These are phyloP conservation scores for Malus hybrid DNA, from an alignment of 331 rosid species.

Conservation along the genomic window DNA sequence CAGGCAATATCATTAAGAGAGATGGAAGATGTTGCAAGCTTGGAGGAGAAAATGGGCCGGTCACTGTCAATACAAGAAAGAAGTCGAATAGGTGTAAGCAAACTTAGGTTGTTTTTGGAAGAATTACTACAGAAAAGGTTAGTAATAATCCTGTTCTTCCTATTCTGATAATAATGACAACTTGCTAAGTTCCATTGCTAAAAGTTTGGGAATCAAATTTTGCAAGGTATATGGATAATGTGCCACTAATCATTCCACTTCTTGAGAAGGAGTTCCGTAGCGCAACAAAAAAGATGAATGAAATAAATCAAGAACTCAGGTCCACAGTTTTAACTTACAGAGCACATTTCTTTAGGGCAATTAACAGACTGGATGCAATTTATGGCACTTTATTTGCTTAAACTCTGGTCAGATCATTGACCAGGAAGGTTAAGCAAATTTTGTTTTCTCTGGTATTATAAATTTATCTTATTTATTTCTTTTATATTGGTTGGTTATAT, in stretches of 20 bases:
- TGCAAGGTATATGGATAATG: conserved; percentile 82
- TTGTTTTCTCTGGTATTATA: neutral
- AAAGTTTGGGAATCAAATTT: conserved; percentile 21
- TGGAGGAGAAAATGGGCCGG: conserved; percentile 84
- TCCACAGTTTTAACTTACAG: conserved; percentile 21
- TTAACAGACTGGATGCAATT: neutral
- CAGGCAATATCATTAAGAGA: conserved; percentile 82
- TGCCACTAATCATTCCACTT: conserved; percentile 89
- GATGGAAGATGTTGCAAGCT: conserved; percentile 66
- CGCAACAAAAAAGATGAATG: conserved; percentile 64
- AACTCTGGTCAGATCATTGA: neutral
- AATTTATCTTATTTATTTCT: neutral
- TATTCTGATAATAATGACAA: neutral
- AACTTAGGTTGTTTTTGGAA: conserved; percentile 74
- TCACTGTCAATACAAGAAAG: conserved; percentile 71
- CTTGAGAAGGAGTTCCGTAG: conserved; percentile 89
- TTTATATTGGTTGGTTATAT: conserved; percentile 1
- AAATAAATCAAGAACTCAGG: conserved; percentile 86
- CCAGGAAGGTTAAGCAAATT: neutral
- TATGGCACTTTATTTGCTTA: neutral
- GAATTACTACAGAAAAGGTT: conserved; percentile 87
- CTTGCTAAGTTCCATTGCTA: conserved; percentile 10
- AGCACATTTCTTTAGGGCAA: neutral
- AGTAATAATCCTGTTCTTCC: neutral
- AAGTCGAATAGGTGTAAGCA: conserved; percentile 91